A percentile compares a stretch with the other conserved stretches of the same genome.
Conservation (phyloP, 2,329 filamentous ascomycete species). For the Escovopsis sp. region DNA sequence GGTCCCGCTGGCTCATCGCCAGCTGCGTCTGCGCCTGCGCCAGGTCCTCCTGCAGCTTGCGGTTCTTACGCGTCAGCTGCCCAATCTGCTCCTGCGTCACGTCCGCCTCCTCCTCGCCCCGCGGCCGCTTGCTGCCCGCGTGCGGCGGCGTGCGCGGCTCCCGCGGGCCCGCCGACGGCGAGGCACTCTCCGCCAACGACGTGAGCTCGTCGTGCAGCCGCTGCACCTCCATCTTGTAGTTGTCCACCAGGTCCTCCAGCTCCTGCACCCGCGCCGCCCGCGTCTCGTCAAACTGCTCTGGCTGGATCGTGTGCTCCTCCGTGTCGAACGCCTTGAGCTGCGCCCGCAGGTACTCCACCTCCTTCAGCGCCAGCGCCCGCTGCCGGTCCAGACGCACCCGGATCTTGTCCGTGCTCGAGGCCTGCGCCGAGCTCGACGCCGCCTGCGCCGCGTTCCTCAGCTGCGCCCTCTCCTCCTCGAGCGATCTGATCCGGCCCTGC, state of each 20-base stretch:
- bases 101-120: conserved; percentile 44
- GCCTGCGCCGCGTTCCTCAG: conserved; percentile 58
- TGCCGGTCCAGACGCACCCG: conserved; percentile 72
- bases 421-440: conserved; percentile 8
- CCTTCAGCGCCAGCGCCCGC: conserved; percentile 70
- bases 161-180: conserved; percentile 13
- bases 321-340: conserved; percentile 80
- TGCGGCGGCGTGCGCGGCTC: background rate
- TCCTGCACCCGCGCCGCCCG: conserved; percentile 63
- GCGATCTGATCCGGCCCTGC: conserved; percentile 54
- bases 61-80: conserved; percentile 73
- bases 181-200: conserved; percentile 33
- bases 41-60: conserved; percentile 68
- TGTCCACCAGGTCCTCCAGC: conserved; percentile 72
- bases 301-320: conserved; percentile 76
- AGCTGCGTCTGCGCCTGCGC: conserved; percentile 53
- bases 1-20: conserved; percentile 59
- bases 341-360: conserved; percentile 84
- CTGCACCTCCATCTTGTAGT: conserved; percentile 72
- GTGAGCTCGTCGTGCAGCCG: conserved; percentile 60
- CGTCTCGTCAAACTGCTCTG: conserved; percentile 61
- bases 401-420: conserved; percentile 4
- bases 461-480: conserved; percentile 55
- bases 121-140: conserved; percentile 49
- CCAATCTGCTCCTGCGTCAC: conserved; percentile 59